phyloP scores from a whole-genome alignment of 192 early-diverging fungal genomes.

The Coemansia interrupta region DNA sequence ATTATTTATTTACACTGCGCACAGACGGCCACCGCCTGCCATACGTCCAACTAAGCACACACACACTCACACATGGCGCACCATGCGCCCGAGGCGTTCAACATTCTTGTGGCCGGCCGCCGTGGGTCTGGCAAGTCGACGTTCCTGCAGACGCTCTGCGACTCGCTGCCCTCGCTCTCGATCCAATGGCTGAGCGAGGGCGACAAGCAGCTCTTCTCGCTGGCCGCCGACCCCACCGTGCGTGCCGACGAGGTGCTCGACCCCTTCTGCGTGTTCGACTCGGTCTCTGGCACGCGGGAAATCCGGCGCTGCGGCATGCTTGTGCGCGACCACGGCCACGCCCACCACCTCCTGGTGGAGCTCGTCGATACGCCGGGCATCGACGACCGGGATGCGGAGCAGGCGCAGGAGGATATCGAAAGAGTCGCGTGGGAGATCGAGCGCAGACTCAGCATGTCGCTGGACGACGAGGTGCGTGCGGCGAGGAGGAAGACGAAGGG shows the following conservation, averaged over 20 bases:
- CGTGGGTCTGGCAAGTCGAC: conserved; percentile 71
- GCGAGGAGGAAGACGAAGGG: conserved; percentile 14
- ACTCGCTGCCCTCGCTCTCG: conserved; percentile 44
- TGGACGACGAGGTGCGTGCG: conserved; percentile 32
- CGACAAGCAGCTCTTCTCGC: conserved; percentile 14
- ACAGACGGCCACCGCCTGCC: not conserved
- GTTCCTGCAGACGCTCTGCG: conserved; percentile 66
- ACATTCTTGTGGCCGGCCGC: conserved; percentile 39
- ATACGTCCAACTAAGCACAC: conserved; percentile 8
- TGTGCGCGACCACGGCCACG: conserved; percentile 13
- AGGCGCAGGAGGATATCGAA: conserved; percentile 16
- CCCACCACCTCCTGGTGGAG: conserved; percentile 21
- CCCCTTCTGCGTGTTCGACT: conserved; percentile 49
- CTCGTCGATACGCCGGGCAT: conserved; percentile 50
- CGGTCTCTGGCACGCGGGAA: conserved; percentile 23
- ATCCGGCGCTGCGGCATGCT: conserved; percentile 26
- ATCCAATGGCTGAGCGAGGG: conserved; percentile 30
- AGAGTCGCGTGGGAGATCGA: conserved; percentile 33
- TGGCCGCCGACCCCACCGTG: not conserved
- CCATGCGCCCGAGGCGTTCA: conserved; percentile 36
- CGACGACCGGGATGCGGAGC: conserved; percentile 15
- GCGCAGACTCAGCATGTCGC: conserved; percentile 24
- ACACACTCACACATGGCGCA: no score
- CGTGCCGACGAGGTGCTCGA: conserved; percentile 31
- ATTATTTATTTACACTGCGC: not conserved